Percentiles rank a stretch among this genome's conserved stretches.
phyloP scores from a whole-genome alignment of 768 basidiomycete species.

The Sporobolomyces roseus region DNA sequence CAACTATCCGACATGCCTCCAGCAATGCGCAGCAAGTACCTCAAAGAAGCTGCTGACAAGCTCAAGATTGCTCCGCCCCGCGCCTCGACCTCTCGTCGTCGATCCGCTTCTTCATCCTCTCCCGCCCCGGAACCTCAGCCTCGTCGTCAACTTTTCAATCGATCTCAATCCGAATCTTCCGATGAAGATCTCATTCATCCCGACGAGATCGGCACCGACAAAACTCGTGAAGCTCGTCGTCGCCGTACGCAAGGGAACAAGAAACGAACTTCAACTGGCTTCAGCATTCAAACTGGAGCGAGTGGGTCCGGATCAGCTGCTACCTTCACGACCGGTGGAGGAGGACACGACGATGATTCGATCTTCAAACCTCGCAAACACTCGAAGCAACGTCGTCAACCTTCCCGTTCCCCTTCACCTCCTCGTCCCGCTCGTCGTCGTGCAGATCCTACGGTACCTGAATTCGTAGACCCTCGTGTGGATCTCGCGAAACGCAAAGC shows the following conservation, averaged over 20 bases:
- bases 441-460: not conserved
- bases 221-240: not conserved
- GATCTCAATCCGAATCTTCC: not conserved
- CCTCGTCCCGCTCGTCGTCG: not conserved
- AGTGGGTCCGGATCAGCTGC: not conserved
- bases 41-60: not conserved
- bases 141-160: not conserved
- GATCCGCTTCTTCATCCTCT: no score
- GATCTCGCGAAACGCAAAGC: not conserved
- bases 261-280: not conserved
- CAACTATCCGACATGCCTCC: not conserved
- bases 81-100: conserved; percentile 5
- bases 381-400: not conserved
- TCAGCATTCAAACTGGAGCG: not conserved
- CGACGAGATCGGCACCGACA: not conserved
- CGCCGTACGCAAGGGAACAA: not conserved
- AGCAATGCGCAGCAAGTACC: not conserved
- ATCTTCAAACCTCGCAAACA: not conserved
- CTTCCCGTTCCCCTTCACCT: not conserved
- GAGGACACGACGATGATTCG: not conserved
- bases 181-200: not conserved
- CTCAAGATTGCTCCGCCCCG: not conserved
- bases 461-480: conserved; percentile 23
- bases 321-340: not conserved
- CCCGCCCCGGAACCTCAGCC: not conserved